A percentile compares a stretch with the other conserved stretches of the same genome.
Evolutionary conservation across 2,329 filamentous ascomycete species (phyloP).

Genomic region (Talaromyces islandicus): DNA sequence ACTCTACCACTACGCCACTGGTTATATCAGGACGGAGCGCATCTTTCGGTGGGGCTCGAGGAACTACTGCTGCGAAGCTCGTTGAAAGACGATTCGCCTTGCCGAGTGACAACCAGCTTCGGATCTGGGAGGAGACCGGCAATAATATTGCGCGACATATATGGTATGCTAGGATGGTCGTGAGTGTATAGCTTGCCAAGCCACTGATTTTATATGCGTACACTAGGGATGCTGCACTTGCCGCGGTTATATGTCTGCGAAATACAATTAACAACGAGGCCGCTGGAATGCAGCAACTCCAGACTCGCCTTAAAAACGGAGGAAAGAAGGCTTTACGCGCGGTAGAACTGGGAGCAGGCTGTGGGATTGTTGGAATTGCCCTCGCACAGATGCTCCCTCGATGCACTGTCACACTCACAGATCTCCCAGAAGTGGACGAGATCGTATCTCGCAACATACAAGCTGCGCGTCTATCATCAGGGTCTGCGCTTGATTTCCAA

Average conservation of each 20-base stretch:
- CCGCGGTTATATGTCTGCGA: slow-evolving; percentile 50
- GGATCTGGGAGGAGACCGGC: slow-evolving; percentile 63
- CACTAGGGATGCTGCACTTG: slow-evolving; percentile 53
- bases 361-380: slow-evolving; percentile 63
- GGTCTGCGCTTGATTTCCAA: slow-evolving; percentile 42
- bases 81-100: slow-evolving; percentile 52
- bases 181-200: not conserved
- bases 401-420: slow-evolving; percentile 56
- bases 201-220: slow-evolving; percentile 11
- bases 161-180: slow-evolving; percentile 46
- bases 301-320: slow-evolving; percentile 16
- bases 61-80: slow-evolving; percentile 42
- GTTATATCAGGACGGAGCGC: slow-evolving; percentile 55
- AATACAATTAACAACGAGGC: slow-evolving; percentile 29
- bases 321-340: slow-evolving; percentile 38
- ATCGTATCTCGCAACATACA: slow-evolving; percentile 54
- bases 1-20: slow-evolving; percentile 28
- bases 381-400: slow-evolving; percentile 49
- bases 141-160: slow-evolving; percentile 68
- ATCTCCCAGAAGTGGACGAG: slow-evolving; percentile 58
- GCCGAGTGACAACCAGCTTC: slow-evolving; percentile 33
- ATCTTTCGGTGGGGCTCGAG: slow-evolving; percentile 34
- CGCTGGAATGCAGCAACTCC: slow-evolving; percentile 20
- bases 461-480: slow-evolving; percentile 35
- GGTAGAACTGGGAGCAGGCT: slow-evolving; percentile 63